phyloP scores from a whole-genome alignment of 2,329 filamentous ascomycete species.

The Ophiosphaerella herpotricha region DNA sequence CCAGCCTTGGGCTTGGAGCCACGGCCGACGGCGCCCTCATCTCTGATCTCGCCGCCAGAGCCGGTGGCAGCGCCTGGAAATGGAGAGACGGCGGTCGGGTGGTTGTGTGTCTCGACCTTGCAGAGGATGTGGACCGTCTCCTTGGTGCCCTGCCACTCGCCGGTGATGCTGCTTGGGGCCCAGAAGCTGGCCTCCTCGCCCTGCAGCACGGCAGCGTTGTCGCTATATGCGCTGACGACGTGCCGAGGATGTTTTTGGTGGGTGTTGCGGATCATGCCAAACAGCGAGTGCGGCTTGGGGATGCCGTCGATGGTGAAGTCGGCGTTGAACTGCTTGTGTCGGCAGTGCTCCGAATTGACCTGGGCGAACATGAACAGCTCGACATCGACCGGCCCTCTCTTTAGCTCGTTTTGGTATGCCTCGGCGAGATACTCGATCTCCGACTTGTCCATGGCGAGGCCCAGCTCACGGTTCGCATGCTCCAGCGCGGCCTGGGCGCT shows the following conservation, averaged over 20 bases:
- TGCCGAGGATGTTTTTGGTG: conserved; percentile 76
- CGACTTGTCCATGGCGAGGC: conserved; percentile 81
- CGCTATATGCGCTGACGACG: conserved; percentile 95
- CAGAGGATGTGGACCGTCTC: conserved; percentile 85
- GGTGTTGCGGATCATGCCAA: conserved; percentile 96
- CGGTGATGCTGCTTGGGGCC: conserved; percentile 84
- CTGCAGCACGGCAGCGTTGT: conserved; percentile 92
- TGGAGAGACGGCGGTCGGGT: conserved; percentile 93
- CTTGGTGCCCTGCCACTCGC: conserved; percentile 84
- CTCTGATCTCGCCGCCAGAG: conserved; percentile 91
- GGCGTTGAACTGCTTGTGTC: conserved; percentile 93
- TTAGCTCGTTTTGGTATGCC: conserved; percentile 69
- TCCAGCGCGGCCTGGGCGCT: conserved; percentile 74
- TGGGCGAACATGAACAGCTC: conserved; percentile 99
- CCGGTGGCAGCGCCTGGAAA: conserved; percentile 94
- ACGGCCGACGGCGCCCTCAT: conserved; percentile 91
- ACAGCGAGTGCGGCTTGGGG: conserved; percentile 78
- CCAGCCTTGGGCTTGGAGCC: conserved; percentile 94
- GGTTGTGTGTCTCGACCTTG: conserved; percentile 98
- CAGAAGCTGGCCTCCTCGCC: conserved; percentile 76
- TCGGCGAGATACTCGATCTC: conserved; percentile 96
- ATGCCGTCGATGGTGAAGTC: conserved; percentile 92
- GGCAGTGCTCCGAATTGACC: conserved; percentile 95
- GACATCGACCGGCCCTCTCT: conserved; percentile 78
- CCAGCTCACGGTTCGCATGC: conserved; percentile 81